Evolutionary conservation across 2,329 filamentous ascomycete species (phyloP), one percentile per base, ranked within the genome.

Genomic region (Fusarium temperatum): DNA sequence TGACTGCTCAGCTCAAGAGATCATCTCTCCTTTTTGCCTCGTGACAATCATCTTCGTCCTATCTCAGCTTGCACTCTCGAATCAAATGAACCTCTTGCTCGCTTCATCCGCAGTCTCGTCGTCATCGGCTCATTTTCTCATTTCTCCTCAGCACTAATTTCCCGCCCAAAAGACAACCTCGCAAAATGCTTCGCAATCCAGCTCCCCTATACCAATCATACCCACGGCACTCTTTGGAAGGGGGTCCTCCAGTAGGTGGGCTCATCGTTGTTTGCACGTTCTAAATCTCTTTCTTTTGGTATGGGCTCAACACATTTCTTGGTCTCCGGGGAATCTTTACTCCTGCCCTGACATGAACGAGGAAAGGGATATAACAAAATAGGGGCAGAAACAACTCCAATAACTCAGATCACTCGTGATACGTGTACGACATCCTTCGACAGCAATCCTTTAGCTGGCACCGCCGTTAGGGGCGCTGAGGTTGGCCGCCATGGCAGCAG

Each of bases 241-340:
- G 50, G 68, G 66, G 59, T 63, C 69, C 70, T 77, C 69, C 75
- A 70, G 67, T 65, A 73, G 39, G 63, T 69, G 70, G 75, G 70
- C 67, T 76, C 74, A 75, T 77, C 73, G 70, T 78, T 77, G 76
- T 76, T 77, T 78, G 77, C 77, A 78, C 72, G 70, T 70, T 78
- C 77, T 78, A 78, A 75, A 44, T 66, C 66, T 78, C 75, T 78
- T 78, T 78, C 75, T 78, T 77, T 78, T 77, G 63, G 66, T 62
- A 71, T 65, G 75, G 77, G 74, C 76, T 70, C 72, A 70, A 76
- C 75, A 72, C 68, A 39, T 68, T 73, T 78, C 74, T 68, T 75
- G 65, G 44, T 76, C 73, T 75, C 76, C 68, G 76, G 76, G 76
- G 75, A 78, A 76, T 78, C 72, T 78, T 73, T 63, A 75, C 75